phyloP scores from a whole-genome alignment of 2,329 filamentous ascomycete species.

The Raffaelea deltoideospora region DNA sequence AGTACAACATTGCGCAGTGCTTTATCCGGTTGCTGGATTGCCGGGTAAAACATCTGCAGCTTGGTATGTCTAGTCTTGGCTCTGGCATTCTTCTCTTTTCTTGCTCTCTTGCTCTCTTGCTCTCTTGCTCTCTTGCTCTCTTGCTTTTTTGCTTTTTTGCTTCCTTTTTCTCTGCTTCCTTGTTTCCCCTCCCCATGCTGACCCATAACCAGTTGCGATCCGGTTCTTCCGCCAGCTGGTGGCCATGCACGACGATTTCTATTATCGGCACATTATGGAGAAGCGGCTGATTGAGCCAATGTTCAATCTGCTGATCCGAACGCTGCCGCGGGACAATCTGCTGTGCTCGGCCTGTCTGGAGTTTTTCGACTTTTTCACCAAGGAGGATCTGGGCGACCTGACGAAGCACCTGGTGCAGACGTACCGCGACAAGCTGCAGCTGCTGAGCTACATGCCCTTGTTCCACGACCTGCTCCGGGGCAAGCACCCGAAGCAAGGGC shows the following conservation, averaged over 20 bases:
- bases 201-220: slow-evolving; percentile 48
- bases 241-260: slow-evolving; percentile 78
- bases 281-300: slow-evolving; percentile 73
- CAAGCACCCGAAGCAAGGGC: slow-evolving; percentile 1
- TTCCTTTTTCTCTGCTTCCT: neutral
- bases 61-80: slow-evolving; percentile 61
- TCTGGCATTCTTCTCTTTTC: neutral
- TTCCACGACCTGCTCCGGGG: slow-evolving; percentile 55
- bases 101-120: neutral
- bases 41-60: slow-evolving; percentile 80
- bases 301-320: slow-evolving; percentile 67
- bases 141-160: neutral
- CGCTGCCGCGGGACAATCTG: slow-evolving; percentile 83
- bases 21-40: slow-evolving; percentile 71
- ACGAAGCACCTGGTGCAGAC: slow-evolving; percentile 74
- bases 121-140: neutral
- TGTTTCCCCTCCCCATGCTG: neutral
- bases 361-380: slow-evolving; percentile 80
- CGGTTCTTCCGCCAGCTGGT: slow-evolving; percentile 88
- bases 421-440: slow-evolving; percentile 61
- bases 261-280: slow-evolving; percentile 69
- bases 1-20: slow-evolving; percentile 60
- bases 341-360: slow-evolving; percentile 89
- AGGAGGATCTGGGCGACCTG: slow-evolving; percentile 65
- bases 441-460: slow-evolving; percentile 69